Evolutionary conservation across 805 yeast genomes (phyloP), one percentile per base, ranked within the genome.

Genomic region (Wickerhamiella shivajii): DNA sequence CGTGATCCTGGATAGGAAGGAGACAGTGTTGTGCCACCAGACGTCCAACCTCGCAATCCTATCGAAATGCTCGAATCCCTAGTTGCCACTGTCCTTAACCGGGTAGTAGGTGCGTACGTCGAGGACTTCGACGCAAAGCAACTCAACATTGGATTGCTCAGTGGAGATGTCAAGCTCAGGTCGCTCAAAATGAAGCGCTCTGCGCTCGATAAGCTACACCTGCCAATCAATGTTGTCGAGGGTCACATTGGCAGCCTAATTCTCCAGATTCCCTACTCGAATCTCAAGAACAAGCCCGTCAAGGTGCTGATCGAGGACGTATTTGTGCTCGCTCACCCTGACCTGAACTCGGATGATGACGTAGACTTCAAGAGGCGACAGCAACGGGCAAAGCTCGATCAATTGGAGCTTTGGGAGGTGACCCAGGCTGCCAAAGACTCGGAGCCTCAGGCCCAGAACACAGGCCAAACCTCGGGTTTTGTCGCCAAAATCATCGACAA

Each of bases 101-200:
- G 61, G 31, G 52, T 59, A 38, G 47, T 60, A 35, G 64, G 48
- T 15, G 41, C 50, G 19, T 83, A 84, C 53, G 84, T 87, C 31
- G 93, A 92, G 57, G 80, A 92, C 56, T 90, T 90, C 55, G 98
- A 90, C 58, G 84, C 97, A 12, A 80, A 79, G 44, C 95, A 90
- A 50, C 61, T 90, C 48, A 85, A 90, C 46, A 85, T 90, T 36
- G 98, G 97, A 4, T 84, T 90, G 21, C 85, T 97, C 94, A 72
- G 84, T 47, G 99, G 99, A 23, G 97, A 90, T 61, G 97, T 85
- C 19, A 80, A 80, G 51, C 62, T 90, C 35, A 67, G 66, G 41
- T 74, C 85, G 51, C 66, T 92, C 40, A 67, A 75, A 37, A 61
- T 90, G 39, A 83, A 80, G 56, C 77, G 78, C 40, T 96, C 85